Base-by-base conservation (phyloP, 495 filamentous ascomycete species). In the Trichocladium uniseriatum region DNA sequence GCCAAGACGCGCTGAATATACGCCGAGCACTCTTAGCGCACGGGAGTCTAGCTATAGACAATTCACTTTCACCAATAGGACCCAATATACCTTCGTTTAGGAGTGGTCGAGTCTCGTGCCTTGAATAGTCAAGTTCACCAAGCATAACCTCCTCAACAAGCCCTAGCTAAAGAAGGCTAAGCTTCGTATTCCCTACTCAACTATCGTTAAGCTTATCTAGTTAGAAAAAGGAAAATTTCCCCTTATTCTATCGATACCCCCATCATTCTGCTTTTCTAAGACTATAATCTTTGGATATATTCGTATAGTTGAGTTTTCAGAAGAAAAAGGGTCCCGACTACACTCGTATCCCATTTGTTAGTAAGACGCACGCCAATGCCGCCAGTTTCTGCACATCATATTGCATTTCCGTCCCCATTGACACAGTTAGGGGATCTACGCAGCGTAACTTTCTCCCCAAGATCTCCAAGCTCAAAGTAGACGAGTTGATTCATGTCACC, bases 41-140 rank as follows among this genome's bases (percentile, higher is more conserved):
- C n/a, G n/a, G 5, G 38, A 43, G 15, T 27, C 76, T 5, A 68
- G 64, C 11, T 82, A 76, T 53, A 79, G 80, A 2, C 62, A 74
- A 43, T 75, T 73, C 57, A 56, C 57, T 22, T 80, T 77, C 43
- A 27, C 49, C 2, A 45, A 60, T 1, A 54, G 56, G 0, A 54
- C n/a, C n/a, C n/a, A 57, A 2, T 57, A 80, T 14, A 55, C 62
- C 13, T 81, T 79, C 47, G 53, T 67, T 0, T 49, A 68, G 1
- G 70, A 81, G 43, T 69, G 74, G 22, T 45, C 58, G 27, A 68
- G 68, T 53, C 18, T 1, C 0, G 49, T 36, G 0, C 15, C 10
- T 10, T 72, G 71, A 5, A 48, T 40, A 0, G 65, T 70, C 13
- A 69, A 66, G 39, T 81, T 82, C 55, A 66, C 65, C 15, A 63